phyloP scores from a whole-genome alignment of 495 filamentous ascomycete species.

The Annulohypoxylon stygium region DNA sequence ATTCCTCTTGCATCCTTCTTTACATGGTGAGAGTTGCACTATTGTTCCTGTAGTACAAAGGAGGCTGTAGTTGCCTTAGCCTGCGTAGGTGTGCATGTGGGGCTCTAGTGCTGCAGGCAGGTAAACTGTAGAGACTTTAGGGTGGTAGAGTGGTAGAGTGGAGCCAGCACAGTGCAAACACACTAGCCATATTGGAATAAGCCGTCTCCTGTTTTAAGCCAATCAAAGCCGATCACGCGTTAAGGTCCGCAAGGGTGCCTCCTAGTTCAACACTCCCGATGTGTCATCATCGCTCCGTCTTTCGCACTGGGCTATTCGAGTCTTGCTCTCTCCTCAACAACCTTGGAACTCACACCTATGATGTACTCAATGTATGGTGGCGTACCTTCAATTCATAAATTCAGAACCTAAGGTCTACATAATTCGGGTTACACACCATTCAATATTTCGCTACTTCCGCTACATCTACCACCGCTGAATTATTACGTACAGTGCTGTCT shows the following conservation, averaged over 20 bases:
- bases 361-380: neutral
- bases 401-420: neutral
- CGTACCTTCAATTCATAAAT: constrained; percentile 5
- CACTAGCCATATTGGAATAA: constrained; percentile 25
- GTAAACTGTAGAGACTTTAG: too few species aligned
- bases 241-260: constrained; percentile 36
- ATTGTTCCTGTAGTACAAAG: constrained; percentile 7
- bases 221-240: constrained; percentile 27
- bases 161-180: constrained; percentile 25
- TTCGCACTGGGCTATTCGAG: constrained; percentile 37
- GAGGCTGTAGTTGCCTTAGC: neutral
- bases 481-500: constrained; percentile 2
- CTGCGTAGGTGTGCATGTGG: constrained; percentile 3
- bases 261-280: constrained; percentile 34
- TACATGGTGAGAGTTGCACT: neutral
- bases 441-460: neutral
- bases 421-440: neutral
- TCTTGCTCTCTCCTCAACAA: constrained; percentile 21
- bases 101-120: constrained; percentile 4
- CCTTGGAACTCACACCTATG: neutral
- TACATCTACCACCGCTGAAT: constrained; percentile 11
- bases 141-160: neutral
- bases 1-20: constrained; percentile 6
- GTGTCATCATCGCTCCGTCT: constrained; percentile 43
- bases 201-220: constrained; percentile 15